Base-by-base conservation (phyloP, 2,329 filamentous ascomycete genomes). In the Phaeosphaeria sp. region DNA sequence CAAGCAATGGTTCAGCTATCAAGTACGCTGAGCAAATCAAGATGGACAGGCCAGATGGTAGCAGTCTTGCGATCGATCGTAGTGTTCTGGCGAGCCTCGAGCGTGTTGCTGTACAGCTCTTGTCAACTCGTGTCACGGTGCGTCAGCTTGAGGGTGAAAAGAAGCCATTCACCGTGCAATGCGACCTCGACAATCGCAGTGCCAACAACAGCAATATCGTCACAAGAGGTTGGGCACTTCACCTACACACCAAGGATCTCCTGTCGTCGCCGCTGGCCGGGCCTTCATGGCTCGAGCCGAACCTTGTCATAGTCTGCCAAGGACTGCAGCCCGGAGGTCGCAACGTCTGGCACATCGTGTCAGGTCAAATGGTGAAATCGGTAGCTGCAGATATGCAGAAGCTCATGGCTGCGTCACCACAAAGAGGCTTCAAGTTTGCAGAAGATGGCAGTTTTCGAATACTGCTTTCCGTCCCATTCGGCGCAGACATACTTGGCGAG, bases 401-500 rank as follows among this genome's bases (percentile, higher is more conserved):
- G 51, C 71, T 82, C 22, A 77, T 77, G 60, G 64, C 75, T n/a
- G 65, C 62, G 46, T 78, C 67, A 49, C 78, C 87, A 22, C 87
- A 89, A 64, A 80, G 80, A 2, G 86, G 90, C 65, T 85, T 92
- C 22, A 82, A 82, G 2, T 91, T 90, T 73, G 83, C 86, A 61
- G 77, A 77, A 21, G 83, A 82, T 6, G 89, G 89, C 45, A 83
- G 86, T 54, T 90, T 92, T 72, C 83, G 83, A 17, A 79, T 92
- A 52, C 81, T 84, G 7, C 78, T 92, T 39, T 81, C 84, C 9
- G 84, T 86, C 0, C 78, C 80, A 1, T 84, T 89, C 46, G 88
- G 88, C 20, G 78, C 81, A 45, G 81, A 87, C 0, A 82, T 89
- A 15, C 75, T 92, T 3, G 81, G 83, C 3, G 78, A 81, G n/a